These are phyloP conservation scores for Pichia pseudocactophila DNA, from an alignment of 805 yeast genomes.

Conservation along the genomic window DNA sequence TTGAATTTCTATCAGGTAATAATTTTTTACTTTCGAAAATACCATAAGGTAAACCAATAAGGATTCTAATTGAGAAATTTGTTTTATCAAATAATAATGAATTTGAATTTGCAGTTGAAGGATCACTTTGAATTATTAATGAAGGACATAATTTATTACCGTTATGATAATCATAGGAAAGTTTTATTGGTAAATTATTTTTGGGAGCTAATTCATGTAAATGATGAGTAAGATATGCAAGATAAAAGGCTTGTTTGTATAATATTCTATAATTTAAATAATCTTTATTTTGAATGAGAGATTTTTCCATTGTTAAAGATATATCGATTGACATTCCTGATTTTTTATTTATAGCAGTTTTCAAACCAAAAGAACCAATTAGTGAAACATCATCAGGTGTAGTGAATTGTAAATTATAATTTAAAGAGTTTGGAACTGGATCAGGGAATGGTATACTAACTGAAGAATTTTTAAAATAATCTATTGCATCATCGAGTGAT, in stretches of 20 bases:
- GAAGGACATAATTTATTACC: constrained; percentile 75
- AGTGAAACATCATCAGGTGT: constrained; percentile 70
- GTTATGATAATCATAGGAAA: constrained; percentile 57
- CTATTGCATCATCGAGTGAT: constrained; percentile 51
- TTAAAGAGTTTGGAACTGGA: constrained; percentile 66
- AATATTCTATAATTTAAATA: constrained; percentile 82
- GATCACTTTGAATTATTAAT: constrained; percentile 45
- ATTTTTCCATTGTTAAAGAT: constrained; percentile 70
- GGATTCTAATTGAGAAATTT: constrained; percentile 59
- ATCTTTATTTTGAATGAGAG: constrained; percentile 76
- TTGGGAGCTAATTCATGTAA: constrained; percentile 45
- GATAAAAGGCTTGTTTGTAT: constrained; percentile 81
- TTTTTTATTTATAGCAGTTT: constrained; percentile 62
- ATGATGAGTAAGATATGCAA: constrained; percentile 68
- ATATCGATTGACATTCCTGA: constrained; percentile 66
- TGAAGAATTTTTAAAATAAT: constrained; percentile 34
- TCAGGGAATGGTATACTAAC: constrained; percentile 77
- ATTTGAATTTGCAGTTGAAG: constrained; percentile 34
- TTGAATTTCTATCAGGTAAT: constrained; percentile 71
- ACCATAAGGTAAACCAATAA: constrained; percentile 65
- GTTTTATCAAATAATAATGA: constrained; percentile 56
- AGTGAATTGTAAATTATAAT: constrained; percentile 60
- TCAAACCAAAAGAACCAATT: constrained; percentile 84
- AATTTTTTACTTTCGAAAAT: constrained; percentile 69
- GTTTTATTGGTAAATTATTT: constrained; percentile 50